Conservation (phyloP, 805 yeast genomes). For the Candida boleticola region DNA sequence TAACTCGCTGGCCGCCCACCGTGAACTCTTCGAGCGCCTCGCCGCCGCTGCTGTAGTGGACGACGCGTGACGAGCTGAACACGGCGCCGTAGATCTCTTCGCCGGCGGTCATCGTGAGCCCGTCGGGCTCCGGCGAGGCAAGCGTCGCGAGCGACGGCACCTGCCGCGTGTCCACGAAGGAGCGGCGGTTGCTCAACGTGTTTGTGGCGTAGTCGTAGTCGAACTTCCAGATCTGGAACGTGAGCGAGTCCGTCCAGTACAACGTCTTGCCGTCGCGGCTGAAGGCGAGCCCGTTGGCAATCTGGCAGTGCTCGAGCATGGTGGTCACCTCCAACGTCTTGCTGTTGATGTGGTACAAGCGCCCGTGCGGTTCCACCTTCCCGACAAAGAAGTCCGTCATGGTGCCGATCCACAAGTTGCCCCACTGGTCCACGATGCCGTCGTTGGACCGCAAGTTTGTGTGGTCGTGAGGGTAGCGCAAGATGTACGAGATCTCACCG, state of each 20-base stretch:
- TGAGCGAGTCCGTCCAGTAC: conserved; percentile 42
- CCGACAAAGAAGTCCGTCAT: conserved; percentile 57
- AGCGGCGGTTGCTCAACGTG: conserved; percentile 25
- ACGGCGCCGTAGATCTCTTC: conserved; percentile 65
- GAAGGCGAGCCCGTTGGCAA: conserved; percentile 67
- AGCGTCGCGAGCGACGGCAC: conserved; percentile 34
- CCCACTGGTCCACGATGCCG: conserved; percentile 75
- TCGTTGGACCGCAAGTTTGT: conserved; percentile 62
- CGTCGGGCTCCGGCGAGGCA: conserved; percentile 68
- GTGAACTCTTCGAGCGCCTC: conserved; percentile 46
- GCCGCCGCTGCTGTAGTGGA: conserved; percentile 60
- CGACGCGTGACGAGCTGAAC: conserved; percentile 58
- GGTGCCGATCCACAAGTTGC: conserved; percentile 77
- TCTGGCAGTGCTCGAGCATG: conserved; percentile 38
- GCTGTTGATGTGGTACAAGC: conserved; percentile 31
- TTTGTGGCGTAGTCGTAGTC: conserved; percentile 33
- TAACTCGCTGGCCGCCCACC: conserved; percentile 60
- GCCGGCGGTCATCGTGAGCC: conserved; percentile 56
- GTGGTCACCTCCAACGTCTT: conserved; percentile 27
- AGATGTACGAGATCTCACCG: conserved; percentile 37
- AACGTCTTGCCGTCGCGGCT: conserved; percentile 24
- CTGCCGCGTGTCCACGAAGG: conserved; percentile 18
- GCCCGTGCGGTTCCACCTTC: conserved; percentile 49
- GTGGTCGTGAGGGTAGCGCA: conserved; percentile 34
- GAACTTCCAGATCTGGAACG: conserved; percentile 32